Evolutionary conservation across 257 asterid genomes (phyloP).

Genomic region (Jacaranda copaia): DNA sequence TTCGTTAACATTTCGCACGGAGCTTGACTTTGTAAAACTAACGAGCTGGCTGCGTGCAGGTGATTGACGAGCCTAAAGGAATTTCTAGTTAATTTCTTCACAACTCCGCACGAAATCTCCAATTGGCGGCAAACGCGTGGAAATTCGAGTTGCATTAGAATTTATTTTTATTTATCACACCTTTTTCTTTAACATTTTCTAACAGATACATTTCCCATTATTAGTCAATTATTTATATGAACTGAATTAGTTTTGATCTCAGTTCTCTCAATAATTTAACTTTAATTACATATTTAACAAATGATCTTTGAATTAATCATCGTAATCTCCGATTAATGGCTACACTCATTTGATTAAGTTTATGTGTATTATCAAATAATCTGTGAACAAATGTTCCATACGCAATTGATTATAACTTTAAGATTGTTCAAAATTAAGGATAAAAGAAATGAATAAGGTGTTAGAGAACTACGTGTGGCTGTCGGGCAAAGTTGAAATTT

Average conservation of each 20-base stretch:
- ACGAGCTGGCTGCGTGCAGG: slow-evolving; percentile 20
- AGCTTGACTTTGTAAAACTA: slow-evolving; percentile 27
- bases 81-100: slow-evolving; percentile 11
- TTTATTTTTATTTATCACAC: not conserved
- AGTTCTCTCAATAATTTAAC: not conserved
- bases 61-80: not conserved
- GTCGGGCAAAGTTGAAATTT: slow-evolving; percentile 27
- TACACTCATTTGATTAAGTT: not conserved
- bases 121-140: not conserved
- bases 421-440: too few species aligned
- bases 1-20: not conserved
- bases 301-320: too few species aligned
- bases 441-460: not conserved
- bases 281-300: too few species aligned
- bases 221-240: too few species aligned
- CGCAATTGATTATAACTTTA: not conserved
- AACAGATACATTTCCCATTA: not conserved
- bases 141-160: not conserved
- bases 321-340: not conserved
- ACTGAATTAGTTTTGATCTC: not conserved
- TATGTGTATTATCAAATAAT: not conserved
- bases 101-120: slow-evolving; percentile 19
- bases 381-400: not conserved
- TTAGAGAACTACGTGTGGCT: slow-evolving; percentile 33
- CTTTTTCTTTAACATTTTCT: not conserved